Evolutionary conservation across 2,329 filamentous ascomycete species (phyloP), one percentile per base, ranked within the genome.

Genomic region (Acephala macrosclerotiorum): DNA sequence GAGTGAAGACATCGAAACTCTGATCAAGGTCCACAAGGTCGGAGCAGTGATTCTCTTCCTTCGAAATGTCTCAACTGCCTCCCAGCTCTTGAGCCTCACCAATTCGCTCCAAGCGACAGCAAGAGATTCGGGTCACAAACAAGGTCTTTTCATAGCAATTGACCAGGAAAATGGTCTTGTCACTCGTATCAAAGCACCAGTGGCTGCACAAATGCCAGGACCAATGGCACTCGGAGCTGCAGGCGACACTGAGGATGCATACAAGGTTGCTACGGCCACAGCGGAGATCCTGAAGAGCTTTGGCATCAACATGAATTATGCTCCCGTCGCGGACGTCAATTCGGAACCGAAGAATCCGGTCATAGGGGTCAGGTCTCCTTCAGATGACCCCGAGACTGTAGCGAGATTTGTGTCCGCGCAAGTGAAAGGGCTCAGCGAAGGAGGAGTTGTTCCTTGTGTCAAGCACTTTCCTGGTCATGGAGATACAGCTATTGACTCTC

Each of bases 381-480:
- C 79, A 0, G 79, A 82, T 67, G 73, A 82, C 47, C 79, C 80
- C 0, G 76, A 79, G 33, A 76, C 75, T 56, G 79, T 82, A 38
- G 79, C 77, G 22, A 77, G 76, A 35, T 79, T 82, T 63, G 74
- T 80, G 33, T 78, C 77, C 55, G 79, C 77, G 9, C 71, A 77
- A 40, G 74, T 79, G 9, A 75, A 71, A 47, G 80, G 80, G 8
- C 71, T 82, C 16, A 74, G 76, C 25, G 75, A 80, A 58, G 69
- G 75, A n/a, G 77, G 77, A 7, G 72, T 82, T 25, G 71, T 81
- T 6, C 77, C 80, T 6, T 81, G 78, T 61, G 76, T 80, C 0
- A 82, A 83, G 68, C 79, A 82, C 73, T 82, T 82, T 45, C 80
- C 80, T 4, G 80, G 80, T 0, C 80, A 81, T 69, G 79, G 79